Evolutionary conservation across 257 asterid species (phyloP), one percentile per base, ranked within the genome.

Genomic region (Ilex aquifolium): DNA sequence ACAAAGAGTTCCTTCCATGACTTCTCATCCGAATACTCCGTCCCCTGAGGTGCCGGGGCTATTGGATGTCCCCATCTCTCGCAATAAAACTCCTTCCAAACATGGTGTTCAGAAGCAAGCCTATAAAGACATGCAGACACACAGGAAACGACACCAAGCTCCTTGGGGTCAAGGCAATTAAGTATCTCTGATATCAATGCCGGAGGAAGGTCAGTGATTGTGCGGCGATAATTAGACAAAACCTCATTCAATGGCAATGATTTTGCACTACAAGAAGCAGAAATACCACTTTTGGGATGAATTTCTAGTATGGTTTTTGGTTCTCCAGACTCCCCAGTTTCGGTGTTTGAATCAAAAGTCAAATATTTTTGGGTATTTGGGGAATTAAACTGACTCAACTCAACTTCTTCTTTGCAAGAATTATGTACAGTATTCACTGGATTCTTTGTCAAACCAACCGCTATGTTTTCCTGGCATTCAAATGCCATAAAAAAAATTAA

Each of bases 51-150:
- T 64, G 61, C 72, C 0, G 79, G 63, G 51, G 77, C 58, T 39
- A 75, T 29, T 6, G 88, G 94, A 44, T 79, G 82, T 65, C 97
- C 99, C 96, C 96, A 92, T 83, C 99, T 84, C 74, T 92, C 99
- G 60, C 77, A 72, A 64, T 93, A 93, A 60, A 87, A 93, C 66
- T 90, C 93, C 85, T 87, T 87, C 99, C 99, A 93, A 60, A 76
- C 86, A 17, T 79, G 76, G 75, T 79, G 95, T 73, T 90, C 99
- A 0, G 94, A 82, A 42, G 95, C 95, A 68, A 87, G 77, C 74
- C 75, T 75, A 68, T 84, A 89, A 65, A 93, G 65, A 57, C 67
- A 74, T 10, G 90, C 75, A 71, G 75, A 81, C 62, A 90, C 97
- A 76, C 99, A 93, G 30, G 97, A 87, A 13, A 87, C 86, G 39